phyloP scores from a whole-genome alignment of 2,329 filamentous ascomycete species.

The Albifimbria verrucaria region DNA sequence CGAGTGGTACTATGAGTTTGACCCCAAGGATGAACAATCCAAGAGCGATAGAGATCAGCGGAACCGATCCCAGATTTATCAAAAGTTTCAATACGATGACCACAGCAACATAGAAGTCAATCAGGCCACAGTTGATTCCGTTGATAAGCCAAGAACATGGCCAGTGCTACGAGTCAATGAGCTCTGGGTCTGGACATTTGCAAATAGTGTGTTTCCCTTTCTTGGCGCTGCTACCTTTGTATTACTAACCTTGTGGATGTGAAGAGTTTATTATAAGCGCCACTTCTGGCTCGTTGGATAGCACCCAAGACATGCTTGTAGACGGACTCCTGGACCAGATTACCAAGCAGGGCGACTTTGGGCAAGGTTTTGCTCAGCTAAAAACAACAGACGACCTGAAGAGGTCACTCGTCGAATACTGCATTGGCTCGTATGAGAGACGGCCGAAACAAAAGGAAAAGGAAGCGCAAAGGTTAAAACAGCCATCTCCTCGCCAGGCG shows the following conservation, averaged over 20 bases:
- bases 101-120: neutral
- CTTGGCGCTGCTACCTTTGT: no score
- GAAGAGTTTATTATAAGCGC: constrained; percentile 7
- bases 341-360: neutral
- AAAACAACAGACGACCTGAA: constrained; percentile 8
- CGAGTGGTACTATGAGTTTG: constrained; percentile 15
- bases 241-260: neutral
- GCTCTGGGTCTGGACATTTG: constrained; percentile 15
- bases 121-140: no score
- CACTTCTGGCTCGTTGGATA: neutral
- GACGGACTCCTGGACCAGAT: constrained; percentile 1
- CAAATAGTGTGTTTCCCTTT: constrained; percentile 4
- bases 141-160: neutral
- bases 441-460: neutral
- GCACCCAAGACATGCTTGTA: neutral
- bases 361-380: neutral
- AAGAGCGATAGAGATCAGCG: neutral
- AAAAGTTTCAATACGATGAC: constrained; percentile 1
- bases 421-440: constrained; percentile 10
- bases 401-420: constrained; percentile 11
- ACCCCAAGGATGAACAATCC: neutral
- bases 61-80: constrained; percentile 10
- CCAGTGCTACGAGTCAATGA: constrained; percentile 11
- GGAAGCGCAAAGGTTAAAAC: no score
- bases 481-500: neutral